A percentile compares a stretch with the other conserved stretches of the same genome.
phyloP scores from a whole-genome alignment of 129 eudicot species.

The Apium graveolens region DNA sequence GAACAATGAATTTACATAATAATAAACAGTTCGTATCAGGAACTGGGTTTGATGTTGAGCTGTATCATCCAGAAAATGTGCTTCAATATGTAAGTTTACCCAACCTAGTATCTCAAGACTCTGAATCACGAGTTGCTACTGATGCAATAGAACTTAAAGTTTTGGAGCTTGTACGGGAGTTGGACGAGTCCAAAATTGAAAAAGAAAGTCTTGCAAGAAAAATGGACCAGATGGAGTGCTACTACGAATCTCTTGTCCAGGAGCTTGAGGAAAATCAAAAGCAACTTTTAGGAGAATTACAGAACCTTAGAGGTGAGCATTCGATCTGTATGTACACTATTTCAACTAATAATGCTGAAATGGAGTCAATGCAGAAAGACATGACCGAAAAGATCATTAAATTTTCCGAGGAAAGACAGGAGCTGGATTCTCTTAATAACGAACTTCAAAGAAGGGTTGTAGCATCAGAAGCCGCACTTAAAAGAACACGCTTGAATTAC shows the following conservation, averaged over 20 bases:
- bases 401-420: conserved; percentile 52
- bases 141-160: conserved; percentile 48
- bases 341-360: conserved; percentile 46
- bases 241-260: conserved; percentile 84
- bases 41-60: conserved; percentile 42
- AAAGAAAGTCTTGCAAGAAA: conserved; percentile 57
- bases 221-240: conserved; percentile 89
- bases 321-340: conserved; percentile 57
- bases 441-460: conserved; percentile 74
- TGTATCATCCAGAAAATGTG: conserved; percentile 48
- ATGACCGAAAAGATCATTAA: conserved; percentile 43
- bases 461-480: conserved; percentile 77
- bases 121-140: conserved; percentile 28
- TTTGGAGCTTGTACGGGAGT: conserved; percentile 52
- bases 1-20: conserved; percentile 2
- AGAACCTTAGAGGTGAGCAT: conserved; percentile 67
- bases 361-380: conserved; percentile 46
- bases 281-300: conserved; percentile 71
- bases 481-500: conserved; percentile 86
- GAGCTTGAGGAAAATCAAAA: conserved; percentile 95
- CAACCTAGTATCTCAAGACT: conserved; percentile 39
- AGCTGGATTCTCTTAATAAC: conserved; percentile 42
- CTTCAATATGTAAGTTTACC: conserved; percentile 37
- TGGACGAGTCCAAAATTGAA: conserved; percentile 65
- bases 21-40: conserved; percentile 20